phyloP scores from a whole-genome alignment of 2,329 filamentous ascomycete species.

The Hysterium pulicare region DNA sequence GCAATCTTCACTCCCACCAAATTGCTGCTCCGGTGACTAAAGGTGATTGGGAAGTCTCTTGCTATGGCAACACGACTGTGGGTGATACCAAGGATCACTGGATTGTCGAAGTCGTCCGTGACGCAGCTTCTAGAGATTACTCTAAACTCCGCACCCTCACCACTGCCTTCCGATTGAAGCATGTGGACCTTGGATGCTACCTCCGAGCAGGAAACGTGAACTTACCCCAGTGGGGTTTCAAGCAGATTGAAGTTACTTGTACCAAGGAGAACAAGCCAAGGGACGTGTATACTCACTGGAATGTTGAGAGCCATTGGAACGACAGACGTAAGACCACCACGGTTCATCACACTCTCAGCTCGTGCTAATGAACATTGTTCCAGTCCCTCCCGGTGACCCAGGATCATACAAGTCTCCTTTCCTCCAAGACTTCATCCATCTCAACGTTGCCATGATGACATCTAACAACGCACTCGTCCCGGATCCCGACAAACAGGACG shows the following conservation, averaged over 20 bases:
- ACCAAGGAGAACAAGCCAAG: constrained; percentile 87
- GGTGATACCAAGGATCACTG: constrained; percentile 98
- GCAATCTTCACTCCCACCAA: constrained; percentile 93
- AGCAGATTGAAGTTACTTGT: constrained; percentile 97
- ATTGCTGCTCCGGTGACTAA: constrained; percentile 88
- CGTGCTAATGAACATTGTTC: constrained; percentile 23
- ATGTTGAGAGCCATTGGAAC: constrained; percentile 92
- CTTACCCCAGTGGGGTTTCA: constrained; percentile 98
- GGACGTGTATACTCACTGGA: constrained; percentile 98
- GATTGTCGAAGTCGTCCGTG: constrained; percentile 85
- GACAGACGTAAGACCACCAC: constrained; percentile 70
- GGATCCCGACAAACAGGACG: constrained; percentile 98
- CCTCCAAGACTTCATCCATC: constrained; percentile 93
- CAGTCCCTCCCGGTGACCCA: constrained; percentile 83
- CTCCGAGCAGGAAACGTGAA: constrained; percentile 93
- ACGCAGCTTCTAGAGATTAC: constrained; percentile 81
- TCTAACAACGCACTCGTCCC: constrained; percentile 98
- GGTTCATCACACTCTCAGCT: constrained; percentile 8
- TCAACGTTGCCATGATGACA: constrained; percentile 99
- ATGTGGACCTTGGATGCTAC: constrained; percentile 82
- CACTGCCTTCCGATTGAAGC: constrained; percentile 84
- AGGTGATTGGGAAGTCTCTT: constrained; percentile 86
- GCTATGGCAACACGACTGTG: constrained; percentile 90
- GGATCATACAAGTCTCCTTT: constrained; percentile 95
- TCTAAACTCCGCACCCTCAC: constrained; percentile 87